These are phyloP conservation scores for Boletus reticulatus DNA, from an alignment of 768 basidiomycete genomes.

Conservation along the genomic window DNA sequence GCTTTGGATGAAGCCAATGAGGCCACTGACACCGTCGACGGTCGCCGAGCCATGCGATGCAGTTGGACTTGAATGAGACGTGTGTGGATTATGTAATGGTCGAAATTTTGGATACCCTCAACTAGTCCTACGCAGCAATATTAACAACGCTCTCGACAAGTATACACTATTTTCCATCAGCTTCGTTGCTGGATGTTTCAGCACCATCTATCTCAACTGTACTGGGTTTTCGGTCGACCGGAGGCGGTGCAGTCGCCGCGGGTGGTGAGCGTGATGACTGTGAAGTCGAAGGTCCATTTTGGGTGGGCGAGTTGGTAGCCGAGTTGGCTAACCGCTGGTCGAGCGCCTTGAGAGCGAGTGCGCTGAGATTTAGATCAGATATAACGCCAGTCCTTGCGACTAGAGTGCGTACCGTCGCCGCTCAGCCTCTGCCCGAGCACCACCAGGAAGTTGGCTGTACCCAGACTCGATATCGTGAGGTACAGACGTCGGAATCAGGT, in stretches of 20 bases:
- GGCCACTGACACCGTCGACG: slow-evolving; percentile 34
- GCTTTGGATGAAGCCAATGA: slow-evolving; percentile 23
- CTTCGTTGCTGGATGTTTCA: slow-evolving; percentile 17
- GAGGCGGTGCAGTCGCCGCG: slow-evolving; percentile 31
- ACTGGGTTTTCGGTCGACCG: slow-evolving; percentile 30
- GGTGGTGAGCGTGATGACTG: slow-evolving; percentile 28
- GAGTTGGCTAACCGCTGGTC: slow-evolving; percentile 86
- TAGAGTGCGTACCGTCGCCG: slow-evolving; percentile 67
- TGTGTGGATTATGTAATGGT: slow-evolving; percentile 24
- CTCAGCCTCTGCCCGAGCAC: slow-evolving; percentile 94
- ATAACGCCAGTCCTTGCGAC: not conserved
- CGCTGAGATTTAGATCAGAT: slow-evolving; percentile 47
- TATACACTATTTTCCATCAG: slow-evolving; percentile 23
- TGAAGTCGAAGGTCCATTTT: slow-evolving; percentile 29
- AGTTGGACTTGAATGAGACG: not conserved
- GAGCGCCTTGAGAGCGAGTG: slow-evolving; percentile 93
- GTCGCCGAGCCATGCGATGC: slow-evolving; percentile 38
- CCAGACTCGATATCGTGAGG: slow-evolving; percentile 68
- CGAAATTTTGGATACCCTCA: not conserved
- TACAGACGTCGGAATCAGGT: slow-evolving; percentile 65
- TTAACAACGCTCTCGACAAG: slow-evolving; percentile 5
- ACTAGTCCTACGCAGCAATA: slow-evolving; percentile 4
- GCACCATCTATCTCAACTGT: slow-evolving; percentile 19
- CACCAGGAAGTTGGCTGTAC: slow-evolving; percentile 78
- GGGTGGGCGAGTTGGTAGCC: slow-evolving; percentile 28